Base-by-base conservation (phyloP, 805 yeast species). In the Ogataea chonburiensis region DNA sequence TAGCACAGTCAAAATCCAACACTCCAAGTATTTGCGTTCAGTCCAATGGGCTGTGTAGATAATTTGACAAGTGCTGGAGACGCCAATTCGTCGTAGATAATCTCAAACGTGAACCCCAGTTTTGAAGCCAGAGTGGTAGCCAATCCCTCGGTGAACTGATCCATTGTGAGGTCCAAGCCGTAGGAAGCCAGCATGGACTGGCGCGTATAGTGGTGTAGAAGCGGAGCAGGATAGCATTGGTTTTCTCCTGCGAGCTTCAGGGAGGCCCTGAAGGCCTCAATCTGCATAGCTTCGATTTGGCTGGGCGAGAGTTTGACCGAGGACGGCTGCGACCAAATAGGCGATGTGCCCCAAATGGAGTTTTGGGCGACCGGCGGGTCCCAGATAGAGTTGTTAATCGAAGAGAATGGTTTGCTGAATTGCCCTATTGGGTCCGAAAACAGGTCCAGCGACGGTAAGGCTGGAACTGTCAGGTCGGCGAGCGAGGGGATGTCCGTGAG, bases 81-180 rank as follows among this genome's bases (percentile, higher is more conserved):
- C 1, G 73, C 71, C 27, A 63, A 54, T 37, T 70, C 73, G 43
- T 73, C 77, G 46, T 66, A 67, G 15, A 66, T 47, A 26, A 70
- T 53, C 15, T 70, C 73, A 47, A 72, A 73, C 16, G 56, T 55
- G 37, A 60, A 55, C 4, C 55, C 52, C 10, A 58, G 34, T 13
- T 50, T 53, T 3, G 51, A 29, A n/a, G 37, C 43, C 20, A 63
- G 43, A 12, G 55, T 55, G 56, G 63, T 24, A 50, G 66, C 41
- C 56, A 67, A 44, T 50, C 63, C 40, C 53, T 56, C 31, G 54
- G 54, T 20, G 34, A 53, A 37, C 46, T 50, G 50, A 42, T 62
- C 40, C 58, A 63, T 34, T 50, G 56, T 17, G 60, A 46, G 25
- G 18, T 42, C 40, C 5, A 70, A 66, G 4, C 68, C 67, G 11